Evolutionary conservation across 495 filamentous ascomycete species (phyloP), one percentile per base, ranked within the genome.

Genomic region (Sphaerosporella brunnea): DNA sequence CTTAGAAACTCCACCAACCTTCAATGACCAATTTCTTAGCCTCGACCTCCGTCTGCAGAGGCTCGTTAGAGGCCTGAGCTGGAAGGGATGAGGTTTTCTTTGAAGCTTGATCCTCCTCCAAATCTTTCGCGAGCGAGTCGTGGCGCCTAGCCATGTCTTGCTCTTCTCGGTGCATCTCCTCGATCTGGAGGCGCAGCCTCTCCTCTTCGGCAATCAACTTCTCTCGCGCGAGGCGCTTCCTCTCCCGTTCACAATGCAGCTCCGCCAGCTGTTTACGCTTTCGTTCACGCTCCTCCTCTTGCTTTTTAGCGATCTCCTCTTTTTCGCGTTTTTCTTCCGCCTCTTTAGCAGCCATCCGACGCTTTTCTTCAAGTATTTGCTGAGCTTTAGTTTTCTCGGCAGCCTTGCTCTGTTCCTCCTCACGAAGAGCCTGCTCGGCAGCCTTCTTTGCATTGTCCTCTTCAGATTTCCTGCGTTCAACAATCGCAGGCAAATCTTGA

Each of bases 201-300:
- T 53, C 55, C 9, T 48, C 23, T 48, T 52, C 68, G 49, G 68
- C 62, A 30, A 61, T 54, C 35, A 75, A 69, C 44, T 78, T 64
- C 48, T 82, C 76, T 5, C 71, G 68, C 2, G 66, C 59, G 28
- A 79, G 64, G 36, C 64, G 67, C 41, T 62, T 62, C 51, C 65
- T 63, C 38, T 67, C 61, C 23, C 67, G 65, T 13, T 66, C 37
- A 26, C 35, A 38, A 43, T 71, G 59, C 20, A 62, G 35, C 16
- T 62, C 65, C 53, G 64, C 47, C 8, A 39, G 42, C 26, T 60
- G 36, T 40, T 51, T 60, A 23, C 58, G 68, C 30, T 72, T 68
- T 80, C 70, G 50, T 78, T 68, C 34, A 67, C 68, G 49, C 78
- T 70, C 58, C 84, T 74, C 25, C 25, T 54, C 52, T 19, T 38